phyloP scores from a whole-genome alignment of 805 yeast genomes.

The Cyberlindnera bimundalis region DNA sequence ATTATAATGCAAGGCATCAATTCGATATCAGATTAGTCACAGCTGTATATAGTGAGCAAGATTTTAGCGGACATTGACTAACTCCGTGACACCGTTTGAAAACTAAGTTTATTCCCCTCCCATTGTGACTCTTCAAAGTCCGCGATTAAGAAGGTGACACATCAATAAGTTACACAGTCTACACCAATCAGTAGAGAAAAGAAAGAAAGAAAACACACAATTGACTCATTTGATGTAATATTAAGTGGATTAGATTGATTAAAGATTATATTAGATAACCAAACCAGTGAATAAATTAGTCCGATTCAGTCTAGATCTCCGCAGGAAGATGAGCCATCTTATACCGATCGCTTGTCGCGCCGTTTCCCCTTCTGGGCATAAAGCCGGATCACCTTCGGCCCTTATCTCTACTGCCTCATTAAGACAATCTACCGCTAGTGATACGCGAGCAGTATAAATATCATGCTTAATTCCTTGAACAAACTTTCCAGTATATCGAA shows the following conservation, averaged over 20 bases:
- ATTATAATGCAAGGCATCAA: too few species aligned
- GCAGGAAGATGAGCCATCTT: too few species aligned
- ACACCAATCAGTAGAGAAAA: too few species aligned
- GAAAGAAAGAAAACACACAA: too few species aligned
- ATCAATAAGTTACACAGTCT: too few species aligned
- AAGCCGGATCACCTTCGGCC: conserved; percentile 6
- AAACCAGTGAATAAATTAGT: not conserved
- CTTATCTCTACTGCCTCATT: conserved; percentile 4
- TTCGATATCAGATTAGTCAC: too few species aligned
- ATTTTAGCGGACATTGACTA: too few species aligned
- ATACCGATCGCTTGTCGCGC: conserved; percentile 1
- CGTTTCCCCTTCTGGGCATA: conserved; percentile 10
- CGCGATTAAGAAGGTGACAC: not conserved
- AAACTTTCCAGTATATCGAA: not conserved
- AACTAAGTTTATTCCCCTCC: not conserved
- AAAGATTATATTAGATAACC: too few species aligned
- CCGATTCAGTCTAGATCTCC: not conserved
- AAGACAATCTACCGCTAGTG: not conserved
- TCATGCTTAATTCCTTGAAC: not conserved
- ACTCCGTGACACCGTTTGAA: too few species aligned
- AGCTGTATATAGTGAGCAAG: too few species aligned
- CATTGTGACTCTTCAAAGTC: not conserved
- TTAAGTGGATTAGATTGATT: too few species aligned
- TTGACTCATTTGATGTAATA: too few species aligned
- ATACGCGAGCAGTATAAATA: not conserved